A percentile compares a stretch with the other conserved stretches of the same genome.
Conservation (phyloP, 805 yeast species). For the Blastobotrys attinorum region DNA sequence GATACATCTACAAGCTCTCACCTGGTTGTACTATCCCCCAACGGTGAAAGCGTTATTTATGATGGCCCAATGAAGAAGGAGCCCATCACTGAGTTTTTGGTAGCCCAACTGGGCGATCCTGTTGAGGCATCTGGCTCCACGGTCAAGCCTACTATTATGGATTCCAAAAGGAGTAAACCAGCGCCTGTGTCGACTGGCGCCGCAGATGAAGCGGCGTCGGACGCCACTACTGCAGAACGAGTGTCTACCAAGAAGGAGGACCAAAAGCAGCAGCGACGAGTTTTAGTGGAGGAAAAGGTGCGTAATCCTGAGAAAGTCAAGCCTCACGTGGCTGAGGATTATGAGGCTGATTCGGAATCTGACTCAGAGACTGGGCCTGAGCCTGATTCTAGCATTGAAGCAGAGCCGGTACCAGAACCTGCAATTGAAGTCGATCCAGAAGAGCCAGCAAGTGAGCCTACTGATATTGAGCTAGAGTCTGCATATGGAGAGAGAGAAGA, state of each 20-base stretch:
- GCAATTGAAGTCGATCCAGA: no score
- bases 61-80: conserved; percentile 24
- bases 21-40: conserved; percentile 21
- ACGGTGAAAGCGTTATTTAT: conserved; percentile 19
- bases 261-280: no score
- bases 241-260: background rate
- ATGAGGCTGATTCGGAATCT: no score
- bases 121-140: no score
- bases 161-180: no score
- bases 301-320: background rate
- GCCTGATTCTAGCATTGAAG: no score
- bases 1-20: conserved; percentile 19
- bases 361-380: no score
- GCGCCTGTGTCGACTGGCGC: background rate
- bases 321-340: background rate
- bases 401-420: no score
- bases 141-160: background rate
- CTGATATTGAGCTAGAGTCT: no score
- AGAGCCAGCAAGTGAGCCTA: no score
- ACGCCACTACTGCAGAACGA: background rate
- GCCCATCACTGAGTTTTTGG: conserved; percentile 10
- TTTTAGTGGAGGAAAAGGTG: background rate
- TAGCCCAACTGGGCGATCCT: no score
- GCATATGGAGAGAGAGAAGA: no score
- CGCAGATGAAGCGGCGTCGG: background rate